These are phyloP conservation scores for Globisporangium yorkense DNA, from an alignment of 352 stramenopile species.

Conservation along the genomic window DNA sequence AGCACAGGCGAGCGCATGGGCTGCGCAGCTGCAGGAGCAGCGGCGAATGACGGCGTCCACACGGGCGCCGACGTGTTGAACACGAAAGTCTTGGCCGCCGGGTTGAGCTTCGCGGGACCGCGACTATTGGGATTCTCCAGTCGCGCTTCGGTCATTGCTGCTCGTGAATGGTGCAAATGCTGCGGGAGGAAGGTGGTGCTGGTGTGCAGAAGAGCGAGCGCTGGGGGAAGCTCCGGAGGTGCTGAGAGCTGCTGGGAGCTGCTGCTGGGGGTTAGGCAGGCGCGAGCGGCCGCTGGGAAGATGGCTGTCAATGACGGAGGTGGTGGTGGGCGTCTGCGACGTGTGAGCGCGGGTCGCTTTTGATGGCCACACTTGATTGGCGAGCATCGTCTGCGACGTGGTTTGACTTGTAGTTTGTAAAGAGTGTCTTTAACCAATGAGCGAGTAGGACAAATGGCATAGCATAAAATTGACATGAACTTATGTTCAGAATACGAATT, in stretches of 20 bases:
- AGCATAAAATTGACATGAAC: too few relatives aligned
- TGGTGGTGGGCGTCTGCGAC: background rate
- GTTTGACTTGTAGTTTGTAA: background rate
- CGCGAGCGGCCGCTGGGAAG: background rate
- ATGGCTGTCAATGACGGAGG: background rate
- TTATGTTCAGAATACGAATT: too few relatives aligned
- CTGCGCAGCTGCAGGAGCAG: slow-evolving; percentile 17
- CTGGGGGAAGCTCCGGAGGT: background rate
- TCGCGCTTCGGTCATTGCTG: slow-evolving; percentile 16
- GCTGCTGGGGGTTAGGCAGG: background rate
- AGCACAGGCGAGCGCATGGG: slow-evolving; percentile 21
- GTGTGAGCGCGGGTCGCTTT: background rate
- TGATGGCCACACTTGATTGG: background rate
- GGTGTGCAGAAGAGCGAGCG: background rate
- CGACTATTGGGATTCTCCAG: slow-evolving; percentile 15
- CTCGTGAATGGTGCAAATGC: background rate
- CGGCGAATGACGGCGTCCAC: slow-evolving; percentile 32
- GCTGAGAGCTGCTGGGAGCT: background rate
- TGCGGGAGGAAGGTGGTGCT: too few relatives aligned
- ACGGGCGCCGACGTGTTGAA: slow-evolving; percentile 45
- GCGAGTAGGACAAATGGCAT: too few relatives aligned
- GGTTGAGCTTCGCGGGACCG: slow-evolving; percentile 43
- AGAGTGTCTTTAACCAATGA: background rate
- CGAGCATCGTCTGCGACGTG: background rate
- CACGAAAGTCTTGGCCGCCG: slow-evolving; percentile 59